phyloP scores from a whole-genome alignment of 2,329 filamentous ascomycete genomes.

The Talaromyces sp. region DNA sequence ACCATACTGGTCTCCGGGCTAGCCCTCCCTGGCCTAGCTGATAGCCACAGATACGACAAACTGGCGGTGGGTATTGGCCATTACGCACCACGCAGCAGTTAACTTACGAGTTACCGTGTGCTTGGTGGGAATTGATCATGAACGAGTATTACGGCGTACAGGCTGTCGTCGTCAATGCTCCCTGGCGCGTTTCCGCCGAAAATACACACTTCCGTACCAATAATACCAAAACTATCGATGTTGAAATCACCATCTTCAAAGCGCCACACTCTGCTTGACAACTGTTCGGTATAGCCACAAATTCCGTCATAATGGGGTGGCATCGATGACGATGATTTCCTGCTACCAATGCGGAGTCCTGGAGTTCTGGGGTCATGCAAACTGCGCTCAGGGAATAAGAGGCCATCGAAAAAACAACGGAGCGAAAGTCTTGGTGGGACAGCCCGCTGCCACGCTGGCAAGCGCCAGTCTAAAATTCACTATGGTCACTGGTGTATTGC shows the following conservation, averaged over 20 bases:
- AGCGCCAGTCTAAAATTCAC: slow-evolving; percentile 23
- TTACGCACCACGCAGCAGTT: slow-evolving; percentile 3
- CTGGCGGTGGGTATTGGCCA: slow-evolving; percentile 15
- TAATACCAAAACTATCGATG: neutral
- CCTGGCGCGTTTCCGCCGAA: slow-evolving; percentile 2
- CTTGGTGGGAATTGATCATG: neutral
- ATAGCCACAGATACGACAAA: slow-evolving; percentile 13
- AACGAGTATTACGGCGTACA: neutral
- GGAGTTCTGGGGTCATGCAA: neutral
- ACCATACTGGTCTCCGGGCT: neutral
- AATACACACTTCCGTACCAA: neutral
- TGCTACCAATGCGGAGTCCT: neutral
- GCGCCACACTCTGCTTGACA: slow-evolving; percentile 1
- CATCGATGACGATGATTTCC: slow-evolving; percentile 7
- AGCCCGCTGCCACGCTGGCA: slow-evolving; percentile 27
- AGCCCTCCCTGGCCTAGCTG: slow-evolving; percentile 14
- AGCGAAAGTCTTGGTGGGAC: slow-evolving; percentile 10
- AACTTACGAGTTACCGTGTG: neutral
- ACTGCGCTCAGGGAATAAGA: slow-evolving; percentile 2
- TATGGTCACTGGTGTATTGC: slow-evolving; percentile 14
- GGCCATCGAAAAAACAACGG: neutral
- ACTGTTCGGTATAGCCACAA: neutral
- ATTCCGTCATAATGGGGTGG: slow-evolving; percentile 1
- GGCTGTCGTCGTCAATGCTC: neutral
- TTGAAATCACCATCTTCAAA: neutral